Percentiles rank a stretch among this genome's conserved stretches.
Evolutionary conservation across 352 stramenopile species (phyloP).

Genomic region (Blastocystis sp.): DNA sequence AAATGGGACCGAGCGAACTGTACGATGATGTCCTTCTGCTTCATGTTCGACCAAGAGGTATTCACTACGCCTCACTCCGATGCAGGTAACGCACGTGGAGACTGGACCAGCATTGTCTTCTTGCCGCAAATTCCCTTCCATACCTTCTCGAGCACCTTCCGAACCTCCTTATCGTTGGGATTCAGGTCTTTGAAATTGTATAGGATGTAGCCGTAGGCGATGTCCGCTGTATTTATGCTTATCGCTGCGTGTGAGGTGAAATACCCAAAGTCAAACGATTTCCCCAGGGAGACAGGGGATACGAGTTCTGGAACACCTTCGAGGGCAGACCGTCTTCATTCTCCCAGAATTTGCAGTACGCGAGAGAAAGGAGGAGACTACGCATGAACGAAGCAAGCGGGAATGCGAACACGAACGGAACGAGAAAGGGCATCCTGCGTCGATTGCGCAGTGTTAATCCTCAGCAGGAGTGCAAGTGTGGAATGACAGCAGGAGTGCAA

Average conservation of each 20-base stretch:
- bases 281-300: constrained; percentile 59
- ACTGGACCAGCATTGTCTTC: constrained; percentile 24
- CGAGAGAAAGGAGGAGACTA: constrained; percentile 28
- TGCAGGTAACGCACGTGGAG: neutral
- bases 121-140: constrained; percentile 55
- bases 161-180: neutral
- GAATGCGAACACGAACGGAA: neutral
- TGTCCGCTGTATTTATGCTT: constrained; percentile 31
- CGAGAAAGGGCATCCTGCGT: neutral
- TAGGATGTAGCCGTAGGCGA: constrained; percentile 66
- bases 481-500: constrained; percentile 4
- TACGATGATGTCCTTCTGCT: constrained; percentile 50
- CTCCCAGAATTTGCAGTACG: neutral
- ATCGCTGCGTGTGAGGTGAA: constrained; percentile 36
- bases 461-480: neutral
- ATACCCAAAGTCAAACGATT: constrained; percentile 25
- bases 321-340: neutral
- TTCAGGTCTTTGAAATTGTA: constrained; percentile 64
- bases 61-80: neutral
- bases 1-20: constrained; percentile 1
- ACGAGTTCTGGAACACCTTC: constrained; percentile 60
- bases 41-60: constrained; percentile 62
- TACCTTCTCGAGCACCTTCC: neutral
- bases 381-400: no score
- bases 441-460: no score